A percentile compares a stretch with the other conserved stretches of the same genome.
Evolutionary conservation across 2,329 filamentous ascomycete genomes (phyloP).

Genomic region (Dactylellina haptotyla): DNA sequence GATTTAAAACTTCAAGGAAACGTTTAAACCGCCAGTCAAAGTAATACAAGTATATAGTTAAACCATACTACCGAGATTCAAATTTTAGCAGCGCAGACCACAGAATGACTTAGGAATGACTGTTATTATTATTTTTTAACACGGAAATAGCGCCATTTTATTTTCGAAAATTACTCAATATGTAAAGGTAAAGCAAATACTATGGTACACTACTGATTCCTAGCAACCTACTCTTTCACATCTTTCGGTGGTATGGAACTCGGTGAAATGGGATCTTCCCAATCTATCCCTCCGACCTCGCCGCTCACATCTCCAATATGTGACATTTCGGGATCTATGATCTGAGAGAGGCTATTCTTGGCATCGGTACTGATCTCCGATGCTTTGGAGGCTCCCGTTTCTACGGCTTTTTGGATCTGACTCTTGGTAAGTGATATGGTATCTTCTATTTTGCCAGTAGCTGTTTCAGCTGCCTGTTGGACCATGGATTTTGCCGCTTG

Average conservation of each 20-base stretch:
- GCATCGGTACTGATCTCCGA: neutral
- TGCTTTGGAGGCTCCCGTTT: neutral
- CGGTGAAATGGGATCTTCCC: too few relatives aligned
- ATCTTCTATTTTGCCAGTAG: neutral
- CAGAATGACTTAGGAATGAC: too few relatives aligned
- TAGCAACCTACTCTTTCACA: neutral
- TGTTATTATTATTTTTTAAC: too few relatives aligned
- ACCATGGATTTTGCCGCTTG: neutral
- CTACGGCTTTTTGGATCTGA: neutral
- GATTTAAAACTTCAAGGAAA: too few relatives aligned
- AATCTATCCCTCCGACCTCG: constrained; percentile 38
- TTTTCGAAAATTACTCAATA: too few relatives aligned
- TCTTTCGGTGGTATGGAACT: too few relatives aligned
- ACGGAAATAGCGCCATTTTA: too few relatives aligned
- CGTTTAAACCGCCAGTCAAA: too few relatives aligned
- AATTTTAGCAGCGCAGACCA: too few relatives aligned
- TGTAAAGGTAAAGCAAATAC: neutral
- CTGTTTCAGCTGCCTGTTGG: neutral
- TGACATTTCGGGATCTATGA: constrained; percentile 6
- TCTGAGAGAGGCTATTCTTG: neutral
- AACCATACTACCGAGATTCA: too few relatives aligned
- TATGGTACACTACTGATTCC: neutral
- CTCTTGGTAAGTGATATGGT: neutral
- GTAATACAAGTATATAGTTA: too few relatives aligned
- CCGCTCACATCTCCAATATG: constrained; percentile 33